Evolutionary conservation across 2,329 filamentous ascomycete genomes (phyloP), one percentile per base, ranked within the genome.

Genomic region (Paracoccidioides brasiliensis): DNA sequence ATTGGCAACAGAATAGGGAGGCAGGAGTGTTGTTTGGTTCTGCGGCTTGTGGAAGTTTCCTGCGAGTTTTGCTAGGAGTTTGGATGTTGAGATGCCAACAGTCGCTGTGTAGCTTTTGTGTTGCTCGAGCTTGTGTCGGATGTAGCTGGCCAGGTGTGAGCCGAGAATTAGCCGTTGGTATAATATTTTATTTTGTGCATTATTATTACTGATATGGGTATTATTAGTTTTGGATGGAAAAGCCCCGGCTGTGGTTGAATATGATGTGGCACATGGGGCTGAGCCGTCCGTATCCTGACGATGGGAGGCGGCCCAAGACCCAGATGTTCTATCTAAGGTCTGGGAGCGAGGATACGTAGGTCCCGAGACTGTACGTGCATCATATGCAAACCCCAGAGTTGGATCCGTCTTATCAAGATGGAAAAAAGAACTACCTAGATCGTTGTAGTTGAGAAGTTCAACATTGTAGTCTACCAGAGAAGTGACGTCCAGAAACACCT

Each of bases 41-140:
- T 84, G 84, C 0, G 91, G 91, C 71, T 97, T 97, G 67, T 96
- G 82, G 57, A 85, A 75, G 67, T 82, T 86, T 10, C 91, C 91
- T 8, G 83, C 87, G 12, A 97, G 78, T 69, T 97, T 97, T 57
- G 87, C 83, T 9, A 95, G 76, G 4, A 91, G 70, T 69, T 97
- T 97, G 64, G 85, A 91, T 0, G 88, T 94, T 2, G 90, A 85
- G 28, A 97, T 82, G 3, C 91, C 91, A 44, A 88, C 90, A 0
- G 90, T 91, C 33, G 86, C 86, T 0, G 90, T 95, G 70, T 91
- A 95, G 1, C 89, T 88, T 64, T 83, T 85, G 48, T 88, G 77
- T 48, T 83, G 75, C 64, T 94, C 86, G 9, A 97, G 74, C 64
- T 81, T 80, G 55, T 78, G 73, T 10, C 91, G 83, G 32, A 97